Base-by-base conservation (phyloP, 352 stramenopile species). In the Pythium graminicola region DNA sequence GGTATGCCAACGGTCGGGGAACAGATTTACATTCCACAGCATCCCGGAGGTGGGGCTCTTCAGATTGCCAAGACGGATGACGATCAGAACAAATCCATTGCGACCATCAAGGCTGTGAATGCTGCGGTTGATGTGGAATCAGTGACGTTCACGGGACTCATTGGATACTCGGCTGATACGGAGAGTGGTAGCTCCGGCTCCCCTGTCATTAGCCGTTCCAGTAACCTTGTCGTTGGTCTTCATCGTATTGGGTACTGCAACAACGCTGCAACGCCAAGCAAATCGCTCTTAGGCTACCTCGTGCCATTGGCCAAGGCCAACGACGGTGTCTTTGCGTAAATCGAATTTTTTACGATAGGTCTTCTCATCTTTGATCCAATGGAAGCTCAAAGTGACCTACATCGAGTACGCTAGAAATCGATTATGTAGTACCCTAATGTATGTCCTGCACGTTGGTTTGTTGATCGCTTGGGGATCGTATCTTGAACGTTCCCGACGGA, bases 1-100 rank as follows among this genome's bases (percentile, higher is more conserved):
- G 69, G 74, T 6, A 70, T 63, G 20, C 56, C 79, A 7, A 47
- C 64, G 27, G 36, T 76, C 13, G 53, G 69, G 7, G 81, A 91
- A 17, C 26, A 67, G 44, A 85, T 90, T 50, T 90, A 84, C 69
- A 80, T 89, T 43, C 76, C 76, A 20, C 76, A 86, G 55, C 76
- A 89, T 40, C 79, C 79, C 20, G 41, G 72, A 23, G 75, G 76
- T 31, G 72, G 80, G 10, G 65, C 74, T 6, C 86, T 83, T 56
- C 72, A 73, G 29, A 84, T 87, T 38, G 72, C 74, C 23, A 81
- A 69, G 59, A 67, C 59, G 45, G 65, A 76, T 52, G 68, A 73
- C 32, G 71, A 86, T 42, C 60, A 31, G 19, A 54, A 64, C 36
- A 65, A 58, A 23, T 39, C 42, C 17, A 50, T 73, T 22, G 70